Conservation (phyloP, 2,329 filamentous ascomycete species). For the Didymella sp. region DNA sequence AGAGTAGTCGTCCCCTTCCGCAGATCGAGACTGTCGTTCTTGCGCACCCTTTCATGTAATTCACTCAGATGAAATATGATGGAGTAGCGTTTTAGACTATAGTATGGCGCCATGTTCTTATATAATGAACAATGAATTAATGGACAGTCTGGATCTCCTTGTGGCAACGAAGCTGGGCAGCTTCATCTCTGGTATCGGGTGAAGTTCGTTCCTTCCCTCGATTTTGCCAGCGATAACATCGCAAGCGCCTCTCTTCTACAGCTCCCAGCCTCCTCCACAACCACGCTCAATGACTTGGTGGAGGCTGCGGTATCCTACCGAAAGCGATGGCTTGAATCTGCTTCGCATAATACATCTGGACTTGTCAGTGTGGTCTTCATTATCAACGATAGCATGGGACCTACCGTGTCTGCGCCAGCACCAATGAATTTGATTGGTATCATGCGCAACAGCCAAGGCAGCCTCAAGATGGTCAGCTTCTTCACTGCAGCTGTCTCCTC, state of each 20-base stretch:
- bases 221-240: too few species aligned
- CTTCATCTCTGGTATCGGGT: too few species aligned
- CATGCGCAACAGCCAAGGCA: slow-evolving; percentile 1
- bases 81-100: neutral
- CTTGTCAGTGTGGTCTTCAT: neutral
- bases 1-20: slow-evolving; percentile 5
- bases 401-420: slow-evolving; percentile 5
- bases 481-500: neutral
- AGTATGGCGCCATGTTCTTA: neutral
- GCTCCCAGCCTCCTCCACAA: neutral
- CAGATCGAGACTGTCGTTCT: slow-evolving; percentile 2
- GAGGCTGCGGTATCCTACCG: neutral
- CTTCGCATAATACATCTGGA: slow-evolving; percentile 9
- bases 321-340: slow-evolving; percentile 10
- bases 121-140: too few species aligned
- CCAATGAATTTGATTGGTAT: slow-evolving; percentile 10
- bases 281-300: neutral
- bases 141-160: too few species aligned
- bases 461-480: neutral
- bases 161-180: too few species aligned
- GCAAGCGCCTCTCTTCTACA: neutral
- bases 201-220: neutral
- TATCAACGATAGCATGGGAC: neutral
- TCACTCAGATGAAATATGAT: neutral
- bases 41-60: slow-evolving; percentile 6